phyloP scores from a whole-genome alignment of 108 stramenopile genomes.

The Parietichytrium sp. region DNA sequence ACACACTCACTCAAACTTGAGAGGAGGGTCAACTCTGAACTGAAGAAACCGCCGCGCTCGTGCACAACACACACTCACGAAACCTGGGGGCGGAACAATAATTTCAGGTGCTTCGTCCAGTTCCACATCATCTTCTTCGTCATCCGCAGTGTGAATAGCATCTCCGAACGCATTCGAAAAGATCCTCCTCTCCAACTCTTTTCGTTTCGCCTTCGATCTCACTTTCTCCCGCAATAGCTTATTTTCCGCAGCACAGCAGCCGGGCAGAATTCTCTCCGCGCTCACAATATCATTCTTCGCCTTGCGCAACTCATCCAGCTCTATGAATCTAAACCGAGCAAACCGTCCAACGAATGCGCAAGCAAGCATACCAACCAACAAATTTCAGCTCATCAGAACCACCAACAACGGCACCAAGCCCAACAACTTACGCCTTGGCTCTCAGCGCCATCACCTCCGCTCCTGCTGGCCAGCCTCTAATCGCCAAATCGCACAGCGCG shows the following conservation, averaged over 20 bases:
- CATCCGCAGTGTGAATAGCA: neutral
- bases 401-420: no score
- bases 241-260: neutral
- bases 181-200: neutral
- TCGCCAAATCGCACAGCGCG: no score
- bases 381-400: no score
- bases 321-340: no score
- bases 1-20: conserved; percentile 27
- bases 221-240: neutral
- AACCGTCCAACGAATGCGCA: no score
- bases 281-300: neutral
- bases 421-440: no score
- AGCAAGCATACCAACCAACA: no score
- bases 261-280: neutral
- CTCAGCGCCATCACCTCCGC: no score
- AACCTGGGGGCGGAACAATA: neutral
- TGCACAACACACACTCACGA: neutral
- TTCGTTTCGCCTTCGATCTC: neutral
- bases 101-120: neutral
- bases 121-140: no score
- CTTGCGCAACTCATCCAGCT: neutral
- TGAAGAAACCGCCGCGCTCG: neutral
- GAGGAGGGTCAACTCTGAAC: neutral
- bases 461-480: no score
- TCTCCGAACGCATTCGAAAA: neutral